Base-by-base conservation (phyloP, 2,329 filamentous ascomycete species). In the Aspergillus bombycis region DNA sequence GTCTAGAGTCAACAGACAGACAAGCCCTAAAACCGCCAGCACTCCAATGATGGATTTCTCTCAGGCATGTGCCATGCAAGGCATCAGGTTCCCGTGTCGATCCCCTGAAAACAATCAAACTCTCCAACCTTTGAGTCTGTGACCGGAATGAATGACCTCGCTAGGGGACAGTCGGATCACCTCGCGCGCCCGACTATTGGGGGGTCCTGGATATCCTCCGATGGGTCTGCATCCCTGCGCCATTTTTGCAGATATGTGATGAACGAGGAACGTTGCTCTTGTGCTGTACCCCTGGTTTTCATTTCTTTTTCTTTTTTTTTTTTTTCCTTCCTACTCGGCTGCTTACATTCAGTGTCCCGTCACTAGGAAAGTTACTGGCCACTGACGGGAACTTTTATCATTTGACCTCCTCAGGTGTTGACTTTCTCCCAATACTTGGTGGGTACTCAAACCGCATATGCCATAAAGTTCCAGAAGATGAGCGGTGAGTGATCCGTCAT, bases 31-130 rank as follows among this genome's bases (percentile, higher is more conserved):
- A 54, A 21, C 32, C 19, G 7, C 9, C 32, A 36, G 14, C 12
- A 7, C 7, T 38, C 52, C 52, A 55, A 55, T 55, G 26, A 55
- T 38, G 28, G 32, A 23, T 14, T 8, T 16, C 4, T 36, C 7
- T 23, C 32, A 23, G 21, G 32, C 52, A 55, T 55, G 52, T 55
- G 52, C 52, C 52, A 55, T 55, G 48, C 48, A 52, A 52, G 48
- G 48, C 28, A 52, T 52, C 48, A 52, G 48, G 48, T 52, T 52
- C 48, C 28, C 19, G 48, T 52, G 48, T 52, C 46, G 46, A 50
- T 50, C 46, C 23, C 46, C 14, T 28, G 5, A 19, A 19, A 19
- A 41, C 7, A 41, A 41, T 8, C 3, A 28, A 30, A 46, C 43
- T 46, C 4, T 50, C 46, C 46, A 52, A 26, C 10, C 11, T 9